Base-by-base conservation (phyloP, 1,139 yeast species). In the Geotrichum reessii region DNA sequence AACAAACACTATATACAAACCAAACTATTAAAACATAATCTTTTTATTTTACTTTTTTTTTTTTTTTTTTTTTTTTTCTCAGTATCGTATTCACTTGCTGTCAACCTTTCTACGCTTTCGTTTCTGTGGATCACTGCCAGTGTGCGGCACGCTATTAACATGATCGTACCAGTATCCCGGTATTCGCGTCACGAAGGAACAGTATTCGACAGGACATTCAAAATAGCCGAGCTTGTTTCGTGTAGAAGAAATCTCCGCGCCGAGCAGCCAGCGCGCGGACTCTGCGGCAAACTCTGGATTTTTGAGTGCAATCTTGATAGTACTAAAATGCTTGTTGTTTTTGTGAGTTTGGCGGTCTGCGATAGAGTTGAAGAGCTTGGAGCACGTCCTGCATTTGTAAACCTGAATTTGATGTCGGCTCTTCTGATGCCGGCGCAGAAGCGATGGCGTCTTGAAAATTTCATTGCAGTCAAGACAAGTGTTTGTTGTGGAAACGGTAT, bases 301-400 rank as follows among this genome's bases (percentile, higher is more conserved):
- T 52, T 63, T 62, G 42, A 67, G 60, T 21, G 55, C 55, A 21
- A 63, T 58, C 47, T 63, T 59, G 50, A 67, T 64, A 40, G 62
- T 63, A 4, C 66, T 59, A 52, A 65, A 67, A 55, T 67, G 70
- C 58, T 63, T 61, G 62, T 67, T 67, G 61, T 67, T 67, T 53
- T 67, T 67, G 61, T 67, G 70, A 19, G 70, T 67, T 52, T 67
- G 70, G 11, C 70, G 62, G 52, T 67, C 69, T 12, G 70, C 69
- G n/a, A 67, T 64, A 6, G 69, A 63, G 11, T 57, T 50, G 58
- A 67, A 67, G 50, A 67, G 63, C 58, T 67, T 65, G 19, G 69
- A 69, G 57, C 70, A 67, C 47, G 65, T 67, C 19, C 69, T 67
- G 51, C 70, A 67, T 58, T 66, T 64, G 64, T 58, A 67, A 8